Evolutionary conservation across 2,329 filamentous ascomycete species (phyloP).

Genomic region (Trichoderma sp.): DNA sequence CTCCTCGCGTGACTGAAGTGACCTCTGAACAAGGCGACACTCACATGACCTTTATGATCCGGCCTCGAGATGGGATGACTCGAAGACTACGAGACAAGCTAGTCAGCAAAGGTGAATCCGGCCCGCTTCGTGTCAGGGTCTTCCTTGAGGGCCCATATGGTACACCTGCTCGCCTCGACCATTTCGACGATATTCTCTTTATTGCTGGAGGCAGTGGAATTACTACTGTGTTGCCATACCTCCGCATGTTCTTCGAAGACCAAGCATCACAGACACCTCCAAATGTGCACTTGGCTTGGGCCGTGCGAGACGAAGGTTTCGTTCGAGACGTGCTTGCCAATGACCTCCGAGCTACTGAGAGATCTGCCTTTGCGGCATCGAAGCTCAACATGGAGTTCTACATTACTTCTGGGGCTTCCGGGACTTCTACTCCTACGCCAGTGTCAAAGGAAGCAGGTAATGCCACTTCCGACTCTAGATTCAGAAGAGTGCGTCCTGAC

Average conservation of each 20-base stretch:
- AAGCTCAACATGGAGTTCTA: slow-evolving; percentile 36
- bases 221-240: slow-evolving; percentile 39
- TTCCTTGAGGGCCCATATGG: slow-evolving; percentile 44
- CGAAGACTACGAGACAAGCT: slow-evolving; percentile 34
- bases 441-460: slow-evolving; percentile 17
- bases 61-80: slow-evolving; percentile 42
- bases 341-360: slow-evolving; percentile 32
- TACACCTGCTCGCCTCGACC: slow-evolving; percentile 34
- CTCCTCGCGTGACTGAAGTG: slow-evolving; percentile 20
- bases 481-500: slow-evolving; percentile 32
- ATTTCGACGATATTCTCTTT: slow-evolving; percentile 39
- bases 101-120: slow-evolving; percentile 26
- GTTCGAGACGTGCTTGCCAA: slow-evolving; percentile 34
- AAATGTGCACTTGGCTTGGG: slow-evolving; percentile 38
- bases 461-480: slow-evolving; percentile 12
- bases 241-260: slow-evolving; percentile 32
- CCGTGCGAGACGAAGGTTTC: slow-evolving; percentile 37
- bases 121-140: slow-evolving; percentile 32
- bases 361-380: slow-evolving; percentile 5
- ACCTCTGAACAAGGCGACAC: slow-evolving; percentile 8
- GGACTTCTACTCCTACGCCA: background rate
- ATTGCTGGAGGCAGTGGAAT: slow-evolving; percentile 43
- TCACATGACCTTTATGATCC: slow-evolving; percentile 41
- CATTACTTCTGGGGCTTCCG: slow-evolving; percentile 30
- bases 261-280: slow-evolving; percentile 18